Conservation (phyloP, 176 grass and related monocot species). For the Oryza longistaminata region DNA sequence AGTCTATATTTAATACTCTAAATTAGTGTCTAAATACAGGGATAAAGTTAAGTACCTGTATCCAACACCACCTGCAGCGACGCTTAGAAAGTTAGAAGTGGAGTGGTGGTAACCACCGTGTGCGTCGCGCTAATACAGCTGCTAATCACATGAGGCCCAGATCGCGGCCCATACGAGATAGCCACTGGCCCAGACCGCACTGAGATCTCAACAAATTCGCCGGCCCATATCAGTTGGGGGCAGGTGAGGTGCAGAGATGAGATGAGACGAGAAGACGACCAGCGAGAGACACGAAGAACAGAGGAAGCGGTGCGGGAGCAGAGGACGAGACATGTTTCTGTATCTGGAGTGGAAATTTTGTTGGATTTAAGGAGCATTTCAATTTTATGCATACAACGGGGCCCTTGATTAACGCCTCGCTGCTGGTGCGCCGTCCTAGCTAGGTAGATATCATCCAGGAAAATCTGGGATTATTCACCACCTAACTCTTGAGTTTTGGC, state of each 20-base stretch:
- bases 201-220: too few species aligned
- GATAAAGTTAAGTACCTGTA: too few species aligned
- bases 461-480: constrained; percentile 18
- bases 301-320: too few species aligned
- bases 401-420: background rate
- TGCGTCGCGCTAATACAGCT: too few species aligned
- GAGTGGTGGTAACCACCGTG: background rate
- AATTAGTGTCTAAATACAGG: too few species aligned
- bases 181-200: background rate
- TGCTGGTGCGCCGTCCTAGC: background rate
- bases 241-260: too few species aligned
- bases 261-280: too few species aligned
- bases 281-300: too few species aligned
- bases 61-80: too few species aligned
- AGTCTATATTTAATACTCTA: too few species aligned
- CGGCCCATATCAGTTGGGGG: too few species aligned
- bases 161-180: background rate
- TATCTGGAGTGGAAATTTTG: background rate
- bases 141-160: background rate
- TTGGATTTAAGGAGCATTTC: background rate
- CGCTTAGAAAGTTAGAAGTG: background rate
- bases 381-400: background rate
- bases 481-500: background rate
- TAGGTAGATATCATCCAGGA: background rate
- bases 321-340: background rate